Percentiles rank a stretch among this genome's conserved stretches.
phyloP scores from a whole-genome alignment of 2,329 filamentous ascomycete species.

The Paraconiothyrium sp. region DNA sequence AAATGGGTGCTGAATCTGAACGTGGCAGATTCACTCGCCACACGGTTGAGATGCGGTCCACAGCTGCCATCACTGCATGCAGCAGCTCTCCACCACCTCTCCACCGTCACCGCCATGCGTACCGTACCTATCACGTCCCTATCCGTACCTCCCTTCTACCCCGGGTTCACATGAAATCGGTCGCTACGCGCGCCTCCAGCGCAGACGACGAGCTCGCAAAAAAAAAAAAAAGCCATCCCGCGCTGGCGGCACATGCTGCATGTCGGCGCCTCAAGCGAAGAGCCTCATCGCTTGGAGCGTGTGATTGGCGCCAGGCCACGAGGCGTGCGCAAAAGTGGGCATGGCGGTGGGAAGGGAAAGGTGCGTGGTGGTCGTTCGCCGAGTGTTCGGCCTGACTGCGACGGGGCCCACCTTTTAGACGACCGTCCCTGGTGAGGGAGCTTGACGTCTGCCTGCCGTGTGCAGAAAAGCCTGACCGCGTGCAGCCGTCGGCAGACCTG shows the following conservation, averaged over 20 bases:
- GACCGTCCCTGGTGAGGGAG: conserved; percentile 10
- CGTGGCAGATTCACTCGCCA: conserved; percentile 15
- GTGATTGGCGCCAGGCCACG: background rate
- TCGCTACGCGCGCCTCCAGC: background rate
- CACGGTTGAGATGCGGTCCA: conserved; percentile 1
- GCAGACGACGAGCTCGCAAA: background rate
- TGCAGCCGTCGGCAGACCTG: conserved; percentile 8
- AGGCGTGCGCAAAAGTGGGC: conserved; percentile 5
- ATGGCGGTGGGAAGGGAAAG: background rate
- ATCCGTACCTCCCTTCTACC: background rate
- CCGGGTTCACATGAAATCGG: background rate
- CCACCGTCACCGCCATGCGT: conserved; percentile 12
- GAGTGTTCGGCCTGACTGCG: conserved; percentile 6
- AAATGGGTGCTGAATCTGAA: conserved; percentile 12
- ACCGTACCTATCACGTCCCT: background rate
- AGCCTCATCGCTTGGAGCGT: background rate
- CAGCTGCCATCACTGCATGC: conserved; percentile 5
- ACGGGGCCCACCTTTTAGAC: conserved; percentile 1
- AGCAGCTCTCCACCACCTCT: conserved; percentile 2
- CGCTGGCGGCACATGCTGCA: background rate
- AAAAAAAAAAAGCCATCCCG: background rate
- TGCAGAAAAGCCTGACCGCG: conserved; percentile 4
- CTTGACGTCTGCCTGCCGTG: background rate
- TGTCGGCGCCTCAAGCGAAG: conserved; percentile 7
- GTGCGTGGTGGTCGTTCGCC: conserved; percentile 8